Evolutionary conservation across 805 yeast species (phyloP), one percentile per base, ranked within the genome.

Genomic region (Cephaloascus fragrans): DNA sequence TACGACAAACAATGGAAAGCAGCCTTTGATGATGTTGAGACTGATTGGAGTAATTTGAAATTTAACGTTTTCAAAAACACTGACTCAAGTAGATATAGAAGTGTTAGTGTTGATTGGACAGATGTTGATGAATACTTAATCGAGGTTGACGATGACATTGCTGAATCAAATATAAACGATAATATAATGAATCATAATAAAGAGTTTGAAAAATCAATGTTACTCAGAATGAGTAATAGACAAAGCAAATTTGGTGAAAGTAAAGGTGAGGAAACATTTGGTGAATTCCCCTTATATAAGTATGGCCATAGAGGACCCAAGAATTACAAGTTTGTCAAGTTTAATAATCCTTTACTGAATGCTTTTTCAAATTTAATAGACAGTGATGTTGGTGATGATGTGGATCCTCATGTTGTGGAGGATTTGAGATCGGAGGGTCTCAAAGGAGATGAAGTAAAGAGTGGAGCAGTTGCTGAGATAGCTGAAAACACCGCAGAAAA

Each of bases 1-100:
- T 83, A 80, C 60, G 74, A 80, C 46, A 75, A 72, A 50, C 76
- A 80, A 18, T 88, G 90, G 86, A 75, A 72, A 47, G 67, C 73
- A 39, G 95, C 93, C 2, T 89, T 83, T 53, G 81, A 77, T 47
- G 86, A 83, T 55, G 86, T 83, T 38, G 74, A 73, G 49, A 73
- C 69, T 28, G 75, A 71, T 38, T 89, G 97, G 97, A 57, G 60
- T 39, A 66, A 67, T 39, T 96, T 87, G 56, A 77, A 80, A 52
- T 72, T 70, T 37, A 69, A 77, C 44, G 77, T 86, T 40, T 65
- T 88, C 59, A 83, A 83, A 53, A 87, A 87, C 53, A 77, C 89
- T 14, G 95, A 86, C 59, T 67, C 71, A 56, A 59, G 69, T 26
- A 61, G 55, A 37, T 57, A 67, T 39, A 61, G 78, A 37, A 56